Evolutionary conservation across 441 rosid species (phyloP).

Genomic region (Bruguiera hainesii): DNA sequence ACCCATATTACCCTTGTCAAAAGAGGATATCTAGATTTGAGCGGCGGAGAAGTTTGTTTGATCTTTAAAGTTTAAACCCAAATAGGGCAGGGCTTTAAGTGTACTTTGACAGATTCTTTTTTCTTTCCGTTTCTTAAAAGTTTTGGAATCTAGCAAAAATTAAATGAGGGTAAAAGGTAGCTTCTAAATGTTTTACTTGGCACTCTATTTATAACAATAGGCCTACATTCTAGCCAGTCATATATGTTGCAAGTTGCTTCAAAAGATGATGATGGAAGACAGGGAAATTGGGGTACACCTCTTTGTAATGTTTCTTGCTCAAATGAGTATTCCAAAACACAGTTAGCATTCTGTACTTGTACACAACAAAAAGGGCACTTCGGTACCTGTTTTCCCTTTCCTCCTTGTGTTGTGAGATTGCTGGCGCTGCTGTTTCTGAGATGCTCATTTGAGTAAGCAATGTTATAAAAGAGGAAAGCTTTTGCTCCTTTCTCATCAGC

Average conservation of each 20-base stretch:
- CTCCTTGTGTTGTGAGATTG: not conserved
- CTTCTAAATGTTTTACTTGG: not conserved
- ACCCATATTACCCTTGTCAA: not conserved
- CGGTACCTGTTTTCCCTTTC: not conserved
- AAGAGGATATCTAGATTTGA: not conserved
- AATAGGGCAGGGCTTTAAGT: too few species aligned
- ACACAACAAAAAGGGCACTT: not conserved
- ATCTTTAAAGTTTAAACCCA: too few species aligned
- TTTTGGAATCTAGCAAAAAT: not conserved
- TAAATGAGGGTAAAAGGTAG: not conserved
- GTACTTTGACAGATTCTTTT: too few species aligned
- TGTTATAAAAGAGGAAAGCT: conserved; percentile 35
- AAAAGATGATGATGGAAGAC: not conserved
- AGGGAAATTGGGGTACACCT: conserved; percentile 4
- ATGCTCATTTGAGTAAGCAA: conserved; percentile 82
- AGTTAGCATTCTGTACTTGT: conserved; percentile 16
- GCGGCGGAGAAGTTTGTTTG: too few species aligned
- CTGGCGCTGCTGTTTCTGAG: conserved; percentile 36
- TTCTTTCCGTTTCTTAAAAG: not conserved
- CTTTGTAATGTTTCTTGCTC: conserved; percentile 83
- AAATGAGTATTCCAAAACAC: conserved; percentile 92
- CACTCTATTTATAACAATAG: conserved; percentile 19
- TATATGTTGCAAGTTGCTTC: not conserved
- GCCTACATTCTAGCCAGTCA: not conserved
- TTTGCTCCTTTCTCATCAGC: not conserved